Conservation (phyloP, 2,329 filamentous ascomycete species). For the Graphiopsis chlorocephala region DNA sequence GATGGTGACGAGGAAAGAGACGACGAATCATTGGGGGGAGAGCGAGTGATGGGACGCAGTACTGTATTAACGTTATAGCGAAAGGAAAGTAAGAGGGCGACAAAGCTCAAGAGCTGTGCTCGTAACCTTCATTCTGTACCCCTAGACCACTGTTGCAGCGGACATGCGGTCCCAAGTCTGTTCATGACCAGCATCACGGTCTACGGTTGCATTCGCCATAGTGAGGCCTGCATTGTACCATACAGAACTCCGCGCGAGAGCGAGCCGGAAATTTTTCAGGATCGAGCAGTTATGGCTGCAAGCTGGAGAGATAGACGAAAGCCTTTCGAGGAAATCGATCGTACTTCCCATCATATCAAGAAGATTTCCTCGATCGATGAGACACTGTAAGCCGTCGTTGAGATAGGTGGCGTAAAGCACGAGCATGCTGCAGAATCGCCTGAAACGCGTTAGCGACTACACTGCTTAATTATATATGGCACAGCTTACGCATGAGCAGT, state of each 20-base stretch:
- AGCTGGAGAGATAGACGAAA: constrained; percentile 70
- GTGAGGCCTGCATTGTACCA: no score
- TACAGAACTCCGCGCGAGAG: constrained; percentile 19
- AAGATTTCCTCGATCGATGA: constrained; percentile 56
- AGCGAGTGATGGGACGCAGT: no score
- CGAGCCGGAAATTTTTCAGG: constrained; percentile 53
- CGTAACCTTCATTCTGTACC: no score
- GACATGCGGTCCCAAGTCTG: no score
- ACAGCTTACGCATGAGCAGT: constrained; percentile 87
- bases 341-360: constrained; percentile 66
- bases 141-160: no score
- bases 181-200: no score
- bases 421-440: constrained; percentile 94
- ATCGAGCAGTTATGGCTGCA: constrained; percentile 73
- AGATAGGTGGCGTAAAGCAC: constrained; percentile 78
- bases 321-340: constrained; percentile 69
- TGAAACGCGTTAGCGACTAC: constrained; percentile 40
- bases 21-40: no score
- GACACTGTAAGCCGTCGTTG: constrained; percentile 39
- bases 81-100: no score
- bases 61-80: no score
- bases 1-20: no score
- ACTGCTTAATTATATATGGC: not conserved
- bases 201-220: no score
- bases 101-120: no score